Evolutionary conservation across 148 eudicot genomes (phyloP), one percentile per base, ranked within the genome.

Genomic region (Nyssa sinensis): DNA sequence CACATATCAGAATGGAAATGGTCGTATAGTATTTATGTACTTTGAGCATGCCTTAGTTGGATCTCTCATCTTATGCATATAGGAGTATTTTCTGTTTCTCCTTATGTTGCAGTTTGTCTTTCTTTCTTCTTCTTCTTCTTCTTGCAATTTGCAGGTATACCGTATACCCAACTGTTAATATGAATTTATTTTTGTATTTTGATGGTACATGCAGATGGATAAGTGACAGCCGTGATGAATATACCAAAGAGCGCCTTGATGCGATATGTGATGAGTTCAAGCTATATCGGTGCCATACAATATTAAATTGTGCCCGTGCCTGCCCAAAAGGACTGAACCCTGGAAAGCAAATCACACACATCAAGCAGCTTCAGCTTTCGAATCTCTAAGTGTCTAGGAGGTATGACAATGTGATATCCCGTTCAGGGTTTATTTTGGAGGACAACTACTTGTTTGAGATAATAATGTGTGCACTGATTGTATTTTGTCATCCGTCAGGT

Each of bases 171-270:
- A 41, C 3, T 41, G 49, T 41, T 8, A 8, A 41, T 41, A 23
- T 76, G 62, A 76, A 12, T 29, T 49, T 55, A 29, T 51, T 62
- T 23, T 32, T 28, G 5, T 33, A 19, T 37, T 66, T 37, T 77
- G 37, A 28, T 76, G 69, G 55, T 12, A 55, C 69, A 49, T 83
- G 85, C 85, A 94, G 98, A 80, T 94, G 98, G 98, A 90, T 95
- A 75, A 95, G 91, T 89, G 99, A 95, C 82, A 95, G 99, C 74
- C 99, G 99, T 76, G 99, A 95, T 83, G 99, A 95, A 84, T 95
- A 88, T 62, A 92, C 97, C 29, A 80, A 84, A 72, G 99, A 95
- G 79, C 91, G 99, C 10, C 85, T 95, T 27, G 97, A 95, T 27
- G 96, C 99, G 30, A 81, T 95, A 33, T 82, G 84, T 53, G 97